phyloP scores from a whole-genome alignment of 73 alveolate species.

The Paraurostyla sp. region DNA sequence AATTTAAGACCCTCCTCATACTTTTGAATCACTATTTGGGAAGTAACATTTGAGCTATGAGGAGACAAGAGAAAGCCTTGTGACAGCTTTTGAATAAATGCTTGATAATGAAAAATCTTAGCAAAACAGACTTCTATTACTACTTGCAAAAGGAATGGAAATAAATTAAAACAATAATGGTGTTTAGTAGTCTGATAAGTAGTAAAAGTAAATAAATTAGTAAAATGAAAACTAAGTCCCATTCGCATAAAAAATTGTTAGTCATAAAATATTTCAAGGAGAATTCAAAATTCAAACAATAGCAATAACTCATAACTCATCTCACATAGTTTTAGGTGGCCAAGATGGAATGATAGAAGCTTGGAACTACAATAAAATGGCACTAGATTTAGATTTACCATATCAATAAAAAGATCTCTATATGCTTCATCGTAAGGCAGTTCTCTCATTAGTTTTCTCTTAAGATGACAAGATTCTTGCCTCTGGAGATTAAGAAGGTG shows the following conservation, averaged over 20 bases:
- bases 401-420: conserved; percentile 61
- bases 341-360: conserved; percentile 79
- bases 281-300: conserved; percentile 9
- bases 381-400: conserved; percentile 64
- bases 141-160: conserved; percentile 22
- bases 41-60: not conserved
- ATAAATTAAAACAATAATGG: too few relatives aligned
- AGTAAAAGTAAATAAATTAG: not conserved
- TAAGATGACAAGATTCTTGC: conserved; percentile 78
- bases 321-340: conserved; percentile 34
- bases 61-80: conserved; percentile 8
- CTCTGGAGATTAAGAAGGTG: conserved; percentile 74
- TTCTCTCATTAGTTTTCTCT: conserved; percentile 69
- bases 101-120: not conserved
- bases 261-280: conserved; percentile 13
- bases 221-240: not conserved
- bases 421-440: conserved; percentile 76
- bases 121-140: conserved; percentile 1
- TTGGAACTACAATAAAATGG: conserved; percentile 69
- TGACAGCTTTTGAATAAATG: not conserved
- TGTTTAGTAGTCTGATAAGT: too few relatives aligned
- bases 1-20: conserved; percentile 42
- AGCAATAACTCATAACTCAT: not conserved
- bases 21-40: conserved; percentile 28
- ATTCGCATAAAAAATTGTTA: not conserved